Evolutionary conservation across 169 alveolate genomes (phyloP).

Genomic region (Cryptosporidium sp.): DNA sequence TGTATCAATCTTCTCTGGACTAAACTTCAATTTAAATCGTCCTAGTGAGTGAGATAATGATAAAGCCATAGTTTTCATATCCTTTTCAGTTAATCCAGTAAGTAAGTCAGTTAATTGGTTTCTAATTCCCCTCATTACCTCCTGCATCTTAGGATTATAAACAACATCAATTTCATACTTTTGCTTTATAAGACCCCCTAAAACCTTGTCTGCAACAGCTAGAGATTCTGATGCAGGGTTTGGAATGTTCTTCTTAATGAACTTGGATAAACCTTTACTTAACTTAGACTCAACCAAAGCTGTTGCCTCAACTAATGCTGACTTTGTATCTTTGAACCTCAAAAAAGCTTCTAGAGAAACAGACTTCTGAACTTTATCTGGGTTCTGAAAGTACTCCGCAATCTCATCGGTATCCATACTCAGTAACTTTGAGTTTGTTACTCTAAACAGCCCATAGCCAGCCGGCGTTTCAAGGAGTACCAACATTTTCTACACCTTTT

Average conservation of each 20-base stretch:
- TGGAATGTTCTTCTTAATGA: slow-evolving; percentile 93
- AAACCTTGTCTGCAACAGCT: slow-evolving; percentile 87
- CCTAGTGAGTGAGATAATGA: slow-evolving; percentile 91
- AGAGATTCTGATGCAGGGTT: slow-evolving; percentile 71
- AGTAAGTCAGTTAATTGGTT: slow-evolving; percentile 86
- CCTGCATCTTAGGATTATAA: slow-evolving; percentile 86
- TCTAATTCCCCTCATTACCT: slow-evolving; percentile 89
- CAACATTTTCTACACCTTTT: slow-evolving; percentile 87
- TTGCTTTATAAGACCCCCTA: slow-evolving; percentile 90
- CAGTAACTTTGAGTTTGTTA: slow-evolving; percentile 90
- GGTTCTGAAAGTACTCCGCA: slow-evolving; percentile 86
- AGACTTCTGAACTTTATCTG: slow-evolving; percentile 88
- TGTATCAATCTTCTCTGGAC: slow-evolving; percentile 99
- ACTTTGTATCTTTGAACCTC: slow-evolving; percentile 90
- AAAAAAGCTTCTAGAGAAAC: slow-evolving; percentile 88
- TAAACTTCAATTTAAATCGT: slow-evolving; percentile 96
- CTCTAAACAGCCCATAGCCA: slow-evolving; percentile 97
- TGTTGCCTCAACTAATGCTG: slow-evolving; percentile 89
- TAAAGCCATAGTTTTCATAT: slow-evolving; percentile 88
- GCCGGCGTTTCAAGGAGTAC: slow-evolving; percentile 99
- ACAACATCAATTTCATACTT: slow-evolving; percentile 86
- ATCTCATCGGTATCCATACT: slow-evolving; percentile 89
- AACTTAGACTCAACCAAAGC: slow-evolving; percentile 90
- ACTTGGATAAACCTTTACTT: slow-evolving; percentile 93
- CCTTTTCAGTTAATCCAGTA: slow-evolving; percentile 89